Percentiles rank a stretch among this genome's conserved stretches.
phyloP scores from a whole-genome alignment of 73 alveolate genomes.

The Paramecium sonneborni region DNA sequence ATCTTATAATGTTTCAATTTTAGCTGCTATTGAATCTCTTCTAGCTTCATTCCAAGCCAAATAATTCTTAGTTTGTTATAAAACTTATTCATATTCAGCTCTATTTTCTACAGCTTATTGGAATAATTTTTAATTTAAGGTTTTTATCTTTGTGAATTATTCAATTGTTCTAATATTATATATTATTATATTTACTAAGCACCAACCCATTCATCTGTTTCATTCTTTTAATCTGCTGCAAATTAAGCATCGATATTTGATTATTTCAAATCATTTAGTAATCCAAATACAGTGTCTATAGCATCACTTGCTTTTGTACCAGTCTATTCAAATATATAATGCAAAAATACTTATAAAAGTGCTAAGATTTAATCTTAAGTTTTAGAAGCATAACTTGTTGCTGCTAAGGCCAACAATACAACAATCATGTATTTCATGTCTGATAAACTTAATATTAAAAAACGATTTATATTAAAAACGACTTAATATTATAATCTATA shows the following conservation, averaged over 20 bases:
- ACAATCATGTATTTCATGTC: not conserved
- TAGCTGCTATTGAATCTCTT: not conserved
- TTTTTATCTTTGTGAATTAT: not conserved
- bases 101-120: not conserved
- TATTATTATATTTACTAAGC: not conserved
- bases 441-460: slow-evolving; percentile 4
- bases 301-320: slow-evolving; percentile 55
- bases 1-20: slow-evolving; percentile 15
- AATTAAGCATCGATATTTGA: slow-evolving; percentile 20
- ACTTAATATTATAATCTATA: not conserved
- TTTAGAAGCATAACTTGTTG: not conserved
- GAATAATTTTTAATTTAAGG: not conserved
- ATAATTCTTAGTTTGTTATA: slow-evolving; percentile 14
- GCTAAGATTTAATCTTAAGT: slow-evolving; percentile 46
- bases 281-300: slow-evolving; percentile 24
- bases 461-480: not conserved
- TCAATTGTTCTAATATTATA: not conserved
- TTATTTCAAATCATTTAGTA: slow-evolving; percentile 20
- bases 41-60: slow-evolving; percentile 52
- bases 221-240: slow-evolving; percentile 34
- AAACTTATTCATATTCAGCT: slow-evolving; percentile 5
- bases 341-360: not conserved
- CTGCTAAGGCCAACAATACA: slow-evolving; percentile 6
- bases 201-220: slow-evolving; percentile 37
- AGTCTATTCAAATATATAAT: not conserved